Base-by-base conservation (phyloP, 202 grass and related monocot genomes). In the Zizania palustris region DNA sequence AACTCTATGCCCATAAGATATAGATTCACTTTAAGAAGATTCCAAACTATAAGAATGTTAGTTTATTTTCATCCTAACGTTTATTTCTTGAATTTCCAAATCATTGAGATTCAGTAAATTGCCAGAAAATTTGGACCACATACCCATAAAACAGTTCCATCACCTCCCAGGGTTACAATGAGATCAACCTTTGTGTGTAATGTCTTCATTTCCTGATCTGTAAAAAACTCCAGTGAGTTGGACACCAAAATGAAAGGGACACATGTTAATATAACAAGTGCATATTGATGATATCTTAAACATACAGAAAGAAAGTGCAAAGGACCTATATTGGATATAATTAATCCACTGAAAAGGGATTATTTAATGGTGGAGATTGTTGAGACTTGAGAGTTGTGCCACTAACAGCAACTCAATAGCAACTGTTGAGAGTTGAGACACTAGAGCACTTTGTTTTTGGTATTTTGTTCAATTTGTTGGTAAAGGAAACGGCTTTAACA, bases 61-160 rank as follows among this genome's bases (percentile, higher is more conserved):
- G 8, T 37, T 64, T 71, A 18, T 81, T 70, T 80, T 7, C 69
- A n/a, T n/a, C n/a, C n/a, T n/a, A n/a, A n/a, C n/a, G n/a, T n/a
- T n/a, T n/a, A n/a, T n/a, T 22, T 12, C 19, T 57, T 72, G 64
- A 3, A n/a, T 7, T 74, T 38, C 66, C 50, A 72, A 61, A 77
- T n/a, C n/a, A n/a, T 13, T 73, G 45, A 63, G 12, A 68, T 46
- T 72, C 65, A 75, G 20, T 83, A 73, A 64, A 78, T 34, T 83
- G 45, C 37, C 53, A 85, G 63, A 77, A 37, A 72, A 73, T 2
- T 46, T 38, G 40, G 68, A 42, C 28, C 66, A 33, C 84, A 22
- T 93, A 93, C 94, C 91, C 91, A 97, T 35, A 97, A 65, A 88
- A 97, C 94, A 81, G 94, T 97, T 85, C 94, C 94, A 59, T 97